Base-by-base conservation (phyloP, 306 rosid genomes). In the Rosa chinensis region DNA sequence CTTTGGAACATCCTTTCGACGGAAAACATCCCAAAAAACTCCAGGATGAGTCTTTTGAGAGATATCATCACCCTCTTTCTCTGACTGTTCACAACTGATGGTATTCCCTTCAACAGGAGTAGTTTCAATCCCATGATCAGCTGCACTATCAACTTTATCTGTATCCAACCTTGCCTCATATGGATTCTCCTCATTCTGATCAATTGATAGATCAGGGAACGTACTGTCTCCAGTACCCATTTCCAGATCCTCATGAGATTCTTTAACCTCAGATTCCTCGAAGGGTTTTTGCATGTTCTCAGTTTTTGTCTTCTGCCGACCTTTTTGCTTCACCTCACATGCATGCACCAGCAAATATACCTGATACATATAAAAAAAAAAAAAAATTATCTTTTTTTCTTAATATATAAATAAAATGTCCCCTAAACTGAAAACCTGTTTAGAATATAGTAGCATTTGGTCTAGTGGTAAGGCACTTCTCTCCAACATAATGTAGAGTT, bases 11-110 rank as follows among this genome's bases (percentile, higher is more conserved):
- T 93, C 99, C 84, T 82, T 85, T 73, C 90, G 86, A 50, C 90
- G 90, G 76, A 89, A 95, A 63, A 95, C 97, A 82, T 93, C 97
- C 99, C 99, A 95, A 79, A 90, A 81, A 83, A 88, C 94, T 85
- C 93, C 91, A 39, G 88, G 88, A 77, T 43, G 78, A 67, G 77
- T 75, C 76, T 82, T 90, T 83, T 78, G 80, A 70, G 84, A 80
- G 80, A 42, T 52, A 66, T 87, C 88, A 81, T 79, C 90, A 79
- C 85, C 80, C 61, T 89, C 87, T 78, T 45, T 67, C 17, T 75
- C 81, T 64, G 86, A 84, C 72, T 73, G 77, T 73, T 86, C 89
- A 81, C 70, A 32, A 76, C 78, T 66, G 73, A 74, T 70, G 59
- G 72, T 67, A 82, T 83, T 80, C 80, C 70, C 85, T 70, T 83